phyloP scores from a whole-genome alignment of 1,139 yeast genomes.

The Entelexis paramagnoliae region DNA sequence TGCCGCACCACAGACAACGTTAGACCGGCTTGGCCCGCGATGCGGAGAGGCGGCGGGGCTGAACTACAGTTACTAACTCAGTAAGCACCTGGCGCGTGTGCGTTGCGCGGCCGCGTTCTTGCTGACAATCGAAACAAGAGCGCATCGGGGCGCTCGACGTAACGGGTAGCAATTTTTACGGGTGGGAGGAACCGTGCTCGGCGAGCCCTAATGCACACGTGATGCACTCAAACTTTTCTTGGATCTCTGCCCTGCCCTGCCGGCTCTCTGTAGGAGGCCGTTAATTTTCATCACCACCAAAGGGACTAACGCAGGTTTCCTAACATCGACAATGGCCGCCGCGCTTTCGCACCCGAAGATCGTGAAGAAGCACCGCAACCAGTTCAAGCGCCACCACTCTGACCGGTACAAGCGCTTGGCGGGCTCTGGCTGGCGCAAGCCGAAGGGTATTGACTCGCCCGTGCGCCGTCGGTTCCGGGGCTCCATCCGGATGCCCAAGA shows the following conservation, averaged over 20 bases:
- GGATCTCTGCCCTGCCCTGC: constrained; percentile 12
- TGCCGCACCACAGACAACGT: no score
- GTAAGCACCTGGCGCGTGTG: no score
- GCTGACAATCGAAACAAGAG: no score
- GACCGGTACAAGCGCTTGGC: constrained; percentile 98
- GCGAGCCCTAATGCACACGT: constrained; percentile 18
- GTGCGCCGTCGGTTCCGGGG: constrained; percentile 99
- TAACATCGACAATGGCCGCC: constrained; percentile 61
- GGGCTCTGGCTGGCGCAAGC: constrained; percentile 90
- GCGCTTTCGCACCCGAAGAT: constrained; percentile 98
- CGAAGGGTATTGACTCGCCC: constrained; percentile 99
- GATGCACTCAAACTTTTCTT: constrained; percentile 14
- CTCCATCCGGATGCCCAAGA: constrained; percentile 96
- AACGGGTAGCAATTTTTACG: not conserved
- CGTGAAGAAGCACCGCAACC: constrained; percentile 98
- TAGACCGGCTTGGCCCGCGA: no score
- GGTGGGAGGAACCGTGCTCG: not conserved
- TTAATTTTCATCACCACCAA: constrained; percentile 5
- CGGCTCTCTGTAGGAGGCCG: not conserved
- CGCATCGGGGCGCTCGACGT: no score
- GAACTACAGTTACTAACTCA: no score
- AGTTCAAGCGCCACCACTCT: constrained; percentile 99
- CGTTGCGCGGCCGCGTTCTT: no score
- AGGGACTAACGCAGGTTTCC: constrained; percentile 8
- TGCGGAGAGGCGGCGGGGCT: no score